A percentile compares a stretch with the other conserved stretches of the same genome.
These are phyloP conservation scores for Fusarium sp. DNA, from an alignment of 2,329 filamentous ascomycete genomes.

Conservation along the genomic window DNA sequence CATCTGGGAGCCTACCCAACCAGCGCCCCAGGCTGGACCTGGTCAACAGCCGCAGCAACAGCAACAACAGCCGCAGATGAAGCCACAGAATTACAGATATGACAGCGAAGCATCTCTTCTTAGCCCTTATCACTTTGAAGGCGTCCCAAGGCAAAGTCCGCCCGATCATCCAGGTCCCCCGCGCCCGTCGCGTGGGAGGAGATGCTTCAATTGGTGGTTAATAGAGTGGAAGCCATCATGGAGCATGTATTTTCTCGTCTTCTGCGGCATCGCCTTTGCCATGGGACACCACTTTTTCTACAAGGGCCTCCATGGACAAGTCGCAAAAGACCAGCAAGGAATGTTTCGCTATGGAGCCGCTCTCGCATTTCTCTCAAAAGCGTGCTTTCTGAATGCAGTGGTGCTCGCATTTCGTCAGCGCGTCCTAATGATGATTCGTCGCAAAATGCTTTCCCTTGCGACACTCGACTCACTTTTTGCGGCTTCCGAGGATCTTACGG, in stretches of 20 bases:
- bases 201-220: slow-evolving; percentile 27
- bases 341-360: slow-evolving; percentile 40
- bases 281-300: slow-evolving; percentile 44
- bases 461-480: slow-evolving; percentile 45
- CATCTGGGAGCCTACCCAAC: slow-evolving; percentile 29
- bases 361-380: slow-evolving; percentile 42
- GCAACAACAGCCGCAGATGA: not conserved
- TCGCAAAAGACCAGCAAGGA: slow-evolving; percentile 35
- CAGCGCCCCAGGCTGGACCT: slow-evolving; percentile 3
- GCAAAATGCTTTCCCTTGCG: slow-evolving; percentile 40
- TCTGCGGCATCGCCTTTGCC: slow-evolving; percentile 39
- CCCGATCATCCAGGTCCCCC: not conserved
- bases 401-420: slow-evolving; percentile 42
- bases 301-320: slow-evolving; percentile 24
- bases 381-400: slow-evolving; percentile 41
- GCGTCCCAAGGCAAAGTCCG: not conserved
- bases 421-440: slow-evolving; percentile 44
- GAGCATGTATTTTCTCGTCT: slow-evolving; percentile 42
- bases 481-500: slow-evolving; percentile 40
- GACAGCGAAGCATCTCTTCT: slow-evolving; percentile 36
- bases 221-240: slow-evolving; percentile 39
- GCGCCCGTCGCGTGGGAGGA: not conserved
- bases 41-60: not conserved
- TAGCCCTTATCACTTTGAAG: not conserved
- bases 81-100: slow-evolving; percentile 27